phyloP scores from a whole-genome alignment of 2,329 filamentous ascomycete species.

The Aureobasidium sp. region DNA sequence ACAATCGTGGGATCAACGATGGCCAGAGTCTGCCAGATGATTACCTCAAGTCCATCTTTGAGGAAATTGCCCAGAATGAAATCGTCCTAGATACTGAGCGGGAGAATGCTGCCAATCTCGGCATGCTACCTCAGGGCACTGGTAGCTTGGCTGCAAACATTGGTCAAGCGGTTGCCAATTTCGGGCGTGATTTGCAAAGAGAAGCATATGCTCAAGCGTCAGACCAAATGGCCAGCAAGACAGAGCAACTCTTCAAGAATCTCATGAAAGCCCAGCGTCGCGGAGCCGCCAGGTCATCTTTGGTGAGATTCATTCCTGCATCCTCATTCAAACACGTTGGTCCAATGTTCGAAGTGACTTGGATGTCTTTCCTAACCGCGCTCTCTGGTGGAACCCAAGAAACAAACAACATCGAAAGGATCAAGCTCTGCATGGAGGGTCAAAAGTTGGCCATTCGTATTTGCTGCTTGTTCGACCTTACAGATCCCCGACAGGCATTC shows the following conservation, averaged over 20 bases:
- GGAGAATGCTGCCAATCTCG: slow-evolving; percentile 76
- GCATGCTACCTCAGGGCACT: slow-evolving; percentile 53
- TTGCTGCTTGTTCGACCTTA: slow-evolving; percentile 84
- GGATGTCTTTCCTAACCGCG: slow-evolving; percentile 98
- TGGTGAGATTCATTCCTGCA: slow-evolving; percentile 75
- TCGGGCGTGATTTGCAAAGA: slow-evolving; percentile 81
- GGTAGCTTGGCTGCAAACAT: slow-evolving; percentile 72
- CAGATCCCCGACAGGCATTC: slow-evolving; percentile 91
- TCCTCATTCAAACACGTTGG: slow-evolving; percentile 92
- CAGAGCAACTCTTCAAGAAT: slow-evolving; percentile 84
- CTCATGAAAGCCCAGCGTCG: slow-evolving; percentile 82
- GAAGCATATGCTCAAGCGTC: slow-evolving; percentile 94
- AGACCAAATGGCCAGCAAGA: slow-evolving; percentile 80
- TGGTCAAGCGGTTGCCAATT: slow-evolving; percentile 83
- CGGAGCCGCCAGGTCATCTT: slow-evolving; percentile 59
- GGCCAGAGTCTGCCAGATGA: slow-evolving; percentile 88
- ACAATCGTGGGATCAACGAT: slow-evolving; percentile 97
- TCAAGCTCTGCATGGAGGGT: slow-evolving; percentile 87
- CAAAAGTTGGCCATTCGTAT: slow-evolving; percentile 92
- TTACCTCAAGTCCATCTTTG: slow-evolving; percentile 81
- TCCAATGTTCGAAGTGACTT: slow-evolving; percentile 97
- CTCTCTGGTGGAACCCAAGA: slow-evolving; percentile 91
- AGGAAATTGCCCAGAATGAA: slow-evolving; percentile 85
- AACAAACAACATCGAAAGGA: slow-evolving; percentile 84
- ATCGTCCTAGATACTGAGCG: slow-evolving; percentile 92